A percentile compares a stretch with the other conserved stretches of the same genome.
Evolutionary conservation across 305 asterid genomes (phyloP).

Genomic region (Fraxinus velutina): DNA sequence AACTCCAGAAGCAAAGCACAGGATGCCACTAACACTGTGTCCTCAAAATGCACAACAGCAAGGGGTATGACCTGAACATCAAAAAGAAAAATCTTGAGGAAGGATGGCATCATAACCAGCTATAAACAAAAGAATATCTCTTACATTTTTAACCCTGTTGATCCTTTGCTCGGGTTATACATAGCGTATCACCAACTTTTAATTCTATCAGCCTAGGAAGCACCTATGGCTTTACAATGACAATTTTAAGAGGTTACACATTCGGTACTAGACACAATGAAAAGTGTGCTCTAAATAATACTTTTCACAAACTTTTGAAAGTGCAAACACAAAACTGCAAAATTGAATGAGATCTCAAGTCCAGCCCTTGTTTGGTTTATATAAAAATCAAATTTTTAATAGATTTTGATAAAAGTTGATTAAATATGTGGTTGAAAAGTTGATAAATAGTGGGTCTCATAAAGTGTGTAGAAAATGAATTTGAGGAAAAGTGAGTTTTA

Average conservation of each 20-base stretch:
- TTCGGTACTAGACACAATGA: not conserved
- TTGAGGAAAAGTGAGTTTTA: not conserved
- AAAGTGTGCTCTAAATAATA: not conserved
- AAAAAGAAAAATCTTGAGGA: constrained; percentile 16
- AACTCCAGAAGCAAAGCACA: constrained; percentile 88
- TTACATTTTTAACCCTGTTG: not conserved
- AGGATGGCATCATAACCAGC: not conserved
- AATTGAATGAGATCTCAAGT: not conserved
- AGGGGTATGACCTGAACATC: constrained; percentile 77
- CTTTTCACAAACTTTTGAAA: not conserved
- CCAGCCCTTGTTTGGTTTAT: not conserved
- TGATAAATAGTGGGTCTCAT: not conserved
- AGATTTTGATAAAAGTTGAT: not conserved
- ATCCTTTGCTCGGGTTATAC: not conserved
- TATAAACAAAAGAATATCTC: not conserved
- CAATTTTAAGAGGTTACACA: not conserved
- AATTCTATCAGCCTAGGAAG: not conserved
- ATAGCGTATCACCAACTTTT: not conserved
- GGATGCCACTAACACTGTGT: constrained; percentile 85
- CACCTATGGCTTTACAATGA: not conserved
- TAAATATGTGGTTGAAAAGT: not conserved
- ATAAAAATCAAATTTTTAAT: not conserved
- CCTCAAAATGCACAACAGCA: constrained; percentile 83
- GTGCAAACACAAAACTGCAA: not conserved
- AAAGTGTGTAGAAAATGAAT: not conserved